phyloP scores from a whole-genome alignment of 345 rosid species.

The Syzygium aqueum region DNA sequence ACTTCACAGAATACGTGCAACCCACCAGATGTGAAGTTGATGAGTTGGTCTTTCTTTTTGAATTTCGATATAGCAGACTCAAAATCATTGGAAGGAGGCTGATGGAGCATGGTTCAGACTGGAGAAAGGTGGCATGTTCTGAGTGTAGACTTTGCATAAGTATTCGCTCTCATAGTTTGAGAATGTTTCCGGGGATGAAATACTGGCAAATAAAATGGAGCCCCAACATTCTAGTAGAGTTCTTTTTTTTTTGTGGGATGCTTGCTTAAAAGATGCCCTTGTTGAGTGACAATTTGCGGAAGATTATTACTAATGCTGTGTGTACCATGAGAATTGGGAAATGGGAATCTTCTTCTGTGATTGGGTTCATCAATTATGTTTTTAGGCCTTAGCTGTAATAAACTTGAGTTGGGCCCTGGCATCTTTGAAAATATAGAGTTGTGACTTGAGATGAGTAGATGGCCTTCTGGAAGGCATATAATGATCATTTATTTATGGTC shows the following conservation, averaged over 20 bases:
- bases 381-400: not conserved
- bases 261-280: not conserved
- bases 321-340: not conserved
- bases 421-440: not conserved
- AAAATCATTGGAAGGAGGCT: not conserved
- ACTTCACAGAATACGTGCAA: not conserved
- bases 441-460: not conserved
- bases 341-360: not conserved
- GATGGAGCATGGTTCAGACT: not conserved
- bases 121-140: not conserved
- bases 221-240: not conserved
- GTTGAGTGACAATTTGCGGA: not conserved
- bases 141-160: not conserved
- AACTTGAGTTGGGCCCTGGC: not conserved
- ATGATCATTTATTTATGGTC: not conserved
- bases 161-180: not conserved
- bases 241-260: not conserved
- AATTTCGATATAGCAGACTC: not conserved
- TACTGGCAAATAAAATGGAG: not conserved
- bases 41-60: not conserved
- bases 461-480: not conserved
- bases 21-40: not conserved
- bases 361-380: not conserved
- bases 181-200: not conserved
- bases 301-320: not conserved